Evolutionary conservation across 2,329 filamentous ascomycete species (phyloP).

Genomic region (Zalaria obscura): DNA sequence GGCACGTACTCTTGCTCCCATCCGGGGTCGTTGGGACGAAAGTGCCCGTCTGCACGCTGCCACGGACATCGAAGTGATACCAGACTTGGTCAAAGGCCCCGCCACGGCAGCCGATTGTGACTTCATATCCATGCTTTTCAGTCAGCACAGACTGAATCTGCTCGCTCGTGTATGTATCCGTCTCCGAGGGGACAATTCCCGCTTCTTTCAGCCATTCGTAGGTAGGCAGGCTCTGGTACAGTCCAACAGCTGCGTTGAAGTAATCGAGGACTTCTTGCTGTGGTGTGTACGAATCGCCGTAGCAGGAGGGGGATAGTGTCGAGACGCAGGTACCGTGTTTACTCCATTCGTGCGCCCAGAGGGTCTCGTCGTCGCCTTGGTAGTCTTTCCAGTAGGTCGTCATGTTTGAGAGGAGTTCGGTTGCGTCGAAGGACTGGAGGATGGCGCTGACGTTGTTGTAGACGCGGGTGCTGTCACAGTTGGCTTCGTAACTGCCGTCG

Average conservation of each 20-base stretch:
- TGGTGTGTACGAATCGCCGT: slow-evolving; percentile 36
- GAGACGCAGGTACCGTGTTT: slow-evolving; percentile 64
- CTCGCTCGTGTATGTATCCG: slow-evolving; percentile 42
- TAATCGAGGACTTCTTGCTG: slow-evolving; percentile 55
- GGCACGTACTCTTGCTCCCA: slow-evolving; percentile 46
- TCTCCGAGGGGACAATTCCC: slow-evolving; percentile 41
- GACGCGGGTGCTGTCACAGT: slow-evolving; percentile 46
- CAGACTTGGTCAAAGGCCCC: slow-evolving; percentile 39
- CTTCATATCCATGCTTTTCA: slow-evolving; percentile 37
- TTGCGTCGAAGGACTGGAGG: slow-evolving; percentile 38
- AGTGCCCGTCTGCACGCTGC: slow-evolving; percentile 44
- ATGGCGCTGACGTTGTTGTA: slow-evolving; percentile 55
- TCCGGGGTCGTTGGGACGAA: slow-evolving; percentile 45
- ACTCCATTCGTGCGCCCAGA: slow-evolving; percentile 60
- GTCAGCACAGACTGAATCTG: slow-evolving; percentile 46
- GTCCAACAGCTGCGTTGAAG: slow-evolving; percentile 49
- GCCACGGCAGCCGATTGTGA: slow-evolving; percentile 43
- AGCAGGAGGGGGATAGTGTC: slow-evolving; percentile 52
- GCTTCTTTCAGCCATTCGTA: slow-evolving; percentile 48
- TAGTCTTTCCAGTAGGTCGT: slow-evolving; percentile 58
- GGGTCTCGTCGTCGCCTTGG: slow-evolving; percentile 45
- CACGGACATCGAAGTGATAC: slow-evolving; percentile 50
- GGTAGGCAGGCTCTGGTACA: slow-evolving; percentile 54
- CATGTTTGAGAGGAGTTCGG: slow-evolving; percentile 52
- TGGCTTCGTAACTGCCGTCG: slow-evolving; percentile 53